Conservation (phyloP, 2,329 filamentous ascomycete species). For the Xylaria digitata region DNA sequence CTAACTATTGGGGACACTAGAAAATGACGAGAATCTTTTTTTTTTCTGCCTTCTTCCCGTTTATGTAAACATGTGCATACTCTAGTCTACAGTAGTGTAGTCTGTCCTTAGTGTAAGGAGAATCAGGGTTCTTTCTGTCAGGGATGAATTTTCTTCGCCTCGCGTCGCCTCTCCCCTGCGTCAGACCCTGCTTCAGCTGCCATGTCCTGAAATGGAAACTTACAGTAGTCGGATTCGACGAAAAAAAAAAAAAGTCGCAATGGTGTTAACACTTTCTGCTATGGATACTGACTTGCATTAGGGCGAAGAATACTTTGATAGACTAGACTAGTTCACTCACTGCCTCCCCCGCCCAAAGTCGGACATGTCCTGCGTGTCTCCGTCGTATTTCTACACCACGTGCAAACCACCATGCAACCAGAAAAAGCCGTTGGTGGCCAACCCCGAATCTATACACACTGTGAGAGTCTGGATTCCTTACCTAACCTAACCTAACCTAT, state of each 20-base stretch:
- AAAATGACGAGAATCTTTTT: neutral
- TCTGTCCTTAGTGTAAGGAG: neutral
- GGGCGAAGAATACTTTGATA: no score
- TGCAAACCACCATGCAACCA: slow-evolving; percentile 11
- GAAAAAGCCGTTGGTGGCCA: neutral
- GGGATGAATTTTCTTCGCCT: neutral
- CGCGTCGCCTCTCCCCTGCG: slow-evolving; percentile 10
- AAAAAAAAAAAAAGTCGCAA: no score
- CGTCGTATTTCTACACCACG: slow-evolving; percentile 20
- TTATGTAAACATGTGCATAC: slow-evolving; percentile 4
- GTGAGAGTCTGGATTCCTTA: neutral
- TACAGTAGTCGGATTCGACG: neutral
- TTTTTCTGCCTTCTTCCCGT: neutral
- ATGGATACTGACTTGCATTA: no score
- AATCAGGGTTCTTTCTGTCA: slow-evolving; percentile 2
- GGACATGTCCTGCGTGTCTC: slow-evolving; percentile 2
- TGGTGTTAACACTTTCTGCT: no score
- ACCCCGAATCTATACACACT: neutral
- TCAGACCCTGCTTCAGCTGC: slow-evolving; percentile 5
- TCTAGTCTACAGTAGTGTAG: neutral
- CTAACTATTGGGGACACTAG: neutral
- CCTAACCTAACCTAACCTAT: no score
- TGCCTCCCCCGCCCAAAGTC: neutral
- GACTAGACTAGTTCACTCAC: neutral
- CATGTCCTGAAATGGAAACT: slow-evolving; percentile 16